Percentiles rank a stretch among this genome's conserved stretches.
Evolutionary conservation across 139 green algal genomes (phyloP).

Genomic region (Tetradesmus lagerheimii): DNA sequence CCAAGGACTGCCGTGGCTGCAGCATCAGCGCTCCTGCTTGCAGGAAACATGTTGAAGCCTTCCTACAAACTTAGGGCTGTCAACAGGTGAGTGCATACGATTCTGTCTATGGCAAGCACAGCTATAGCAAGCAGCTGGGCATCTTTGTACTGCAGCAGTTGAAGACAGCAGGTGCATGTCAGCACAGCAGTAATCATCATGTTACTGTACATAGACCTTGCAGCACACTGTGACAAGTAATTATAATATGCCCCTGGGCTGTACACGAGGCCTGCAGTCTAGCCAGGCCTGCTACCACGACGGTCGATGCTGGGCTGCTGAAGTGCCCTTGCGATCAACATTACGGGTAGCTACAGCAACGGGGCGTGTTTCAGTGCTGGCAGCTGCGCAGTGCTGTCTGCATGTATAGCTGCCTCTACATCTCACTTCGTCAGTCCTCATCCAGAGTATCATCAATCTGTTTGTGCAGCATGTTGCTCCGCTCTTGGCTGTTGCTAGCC

Average conservation of each 20-base stretch:
- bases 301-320: conserved; percentile 42
- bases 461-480: background rate
- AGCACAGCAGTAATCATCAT: background rate
- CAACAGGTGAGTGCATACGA: too few relatives aligned
- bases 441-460: too few relatives aligned
- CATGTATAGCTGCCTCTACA: conserved; percentile 28
- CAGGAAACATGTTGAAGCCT: too few relatives aligned
- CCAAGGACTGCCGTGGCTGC: too few relatives aligned
- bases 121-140: background rate
- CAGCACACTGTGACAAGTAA: background rate
- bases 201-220: background rate
- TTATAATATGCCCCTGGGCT: background rate
- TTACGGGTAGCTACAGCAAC: conserved; percentile 43
- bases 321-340: conserved; percentile 38
- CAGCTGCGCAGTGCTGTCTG: conserved; percentile 42
- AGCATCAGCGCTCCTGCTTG: too few relatives aligned
- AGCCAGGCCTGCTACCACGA: conserved; percentile 32
- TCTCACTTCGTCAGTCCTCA: too few relatives aligned
- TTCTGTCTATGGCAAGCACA: background rate
- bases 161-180: background rate
- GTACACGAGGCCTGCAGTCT: background rate
- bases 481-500: background rate
- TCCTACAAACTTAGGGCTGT: too few relatives aligned
- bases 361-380: conserved; percentile 33
- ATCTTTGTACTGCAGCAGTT: too few relatives aligned